Evolutionary conservation across 306 rosid species (phyloP), one percentile per base, ranked within the genome.

Genomic region (Casuarina cunninghamiana): DNA sequence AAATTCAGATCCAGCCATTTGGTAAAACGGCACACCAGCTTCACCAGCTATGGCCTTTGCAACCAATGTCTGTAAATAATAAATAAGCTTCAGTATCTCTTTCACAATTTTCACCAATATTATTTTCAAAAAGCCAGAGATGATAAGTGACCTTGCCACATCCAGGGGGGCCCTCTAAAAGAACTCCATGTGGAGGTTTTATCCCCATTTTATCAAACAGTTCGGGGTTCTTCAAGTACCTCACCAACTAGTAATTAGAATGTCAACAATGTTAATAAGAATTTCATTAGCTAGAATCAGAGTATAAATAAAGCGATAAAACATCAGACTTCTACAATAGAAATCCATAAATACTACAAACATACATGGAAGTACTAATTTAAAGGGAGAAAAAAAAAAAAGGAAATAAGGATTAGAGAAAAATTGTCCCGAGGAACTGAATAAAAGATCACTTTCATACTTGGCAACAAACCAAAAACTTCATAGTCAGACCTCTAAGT

Each of bases 31-130:
- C 82, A 95, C 99, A 57, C 96, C 99, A 71, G 99, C 99, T 87
- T 95, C 99, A 51, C 99, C 99, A 63, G 99, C 99, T 76, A 95
- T 95, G 84, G 99, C 99, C 85, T 95, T 95, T 60, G 99, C 99
- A 85, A 95, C 97, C 85, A 95, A 88, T 62, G 99, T 95, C 99
- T 95, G 93, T 71, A 83, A 83, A 74, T 78, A 55, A 81, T 13
- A 71, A 75, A 19, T 73, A 72, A 74, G 53, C 79, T 62, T 72
- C 69, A 65, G 42, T 71, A 62, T 70, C 50, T 55, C 8, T 71
- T 46, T 46, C 58, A 75, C 16, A 62, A 71, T 77, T 75, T 68
- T 75, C 46, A 75, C 12, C 57, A 44, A 65, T 57, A 77, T 51
- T 42, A 69, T 61, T 63, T 74, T 26, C 74, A 84, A 53, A 84